phyloP scores from a whole-genome alignment of 352 stramenopile species.

The Globisporangium splendens region DNA sequence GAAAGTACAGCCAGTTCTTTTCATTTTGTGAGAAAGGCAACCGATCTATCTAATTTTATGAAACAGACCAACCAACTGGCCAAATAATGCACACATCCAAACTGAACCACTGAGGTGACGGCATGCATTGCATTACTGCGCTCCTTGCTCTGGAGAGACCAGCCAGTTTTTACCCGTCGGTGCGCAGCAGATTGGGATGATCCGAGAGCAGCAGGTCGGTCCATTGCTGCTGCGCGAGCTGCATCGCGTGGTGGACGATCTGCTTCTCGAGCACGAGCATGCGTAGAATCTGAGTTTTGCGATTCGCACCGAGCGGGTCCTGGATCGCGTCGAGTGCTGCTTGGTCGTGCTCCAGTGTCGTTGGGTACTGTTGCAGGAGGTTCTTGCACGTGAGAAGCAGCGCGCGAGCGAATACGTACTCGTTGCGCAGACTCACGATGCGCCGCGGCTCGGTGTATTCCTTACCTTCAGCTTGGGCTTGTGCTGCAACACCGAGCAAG shows the following conservation, averaged over 20 bases:
- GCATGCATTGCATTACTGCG: too few relatives aligned
- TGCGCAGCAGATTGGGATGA: slow-evolving; percentile 39
- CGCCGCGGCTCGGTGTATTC: slow-evolving; percentile 4
- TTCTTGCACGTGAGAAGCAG: slow-evolving; percentile 37
- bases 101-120: too few relatives aligned
- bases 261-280: slow-evolving; percentile 56
- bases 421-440: slow-evolving; percentile 44
- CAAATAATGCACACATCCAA: too few relatives aligned
- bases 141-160: neutral
- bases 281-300: slow-evolving; percentile 32
- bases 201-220: slow-evolving; percentile 36
- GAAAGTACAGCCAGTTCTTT: too few relatives aligned
- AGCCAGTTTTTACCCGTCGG: neutral
- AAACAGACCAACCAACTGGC: too few relatives aligned
- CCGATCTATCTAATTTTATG: too few relatives aligned
- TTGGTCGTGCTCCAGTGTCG: slow-evolving; percentile 31
- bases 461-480: neutral
- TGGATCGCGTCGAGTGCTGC: slow-evolving; percentile 11
- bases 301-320: slow-evolving; percentile 7
- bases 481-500: slow-evolving; percentile 14
- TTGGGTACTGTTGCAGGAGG: slow-evolving; percentile 34
- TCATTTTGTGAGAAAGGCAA: too few relatives aligned
- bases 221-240: slow-evolving; percentile 44
- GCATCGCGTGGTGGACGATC: slow-evolving; percentile 49
- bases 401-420: slow-evolving; percentile 43